Evolutionary conservation across 176 grass and related monocot genomes (phyloP).

Genomic region (Chloris gayana): DNA sequence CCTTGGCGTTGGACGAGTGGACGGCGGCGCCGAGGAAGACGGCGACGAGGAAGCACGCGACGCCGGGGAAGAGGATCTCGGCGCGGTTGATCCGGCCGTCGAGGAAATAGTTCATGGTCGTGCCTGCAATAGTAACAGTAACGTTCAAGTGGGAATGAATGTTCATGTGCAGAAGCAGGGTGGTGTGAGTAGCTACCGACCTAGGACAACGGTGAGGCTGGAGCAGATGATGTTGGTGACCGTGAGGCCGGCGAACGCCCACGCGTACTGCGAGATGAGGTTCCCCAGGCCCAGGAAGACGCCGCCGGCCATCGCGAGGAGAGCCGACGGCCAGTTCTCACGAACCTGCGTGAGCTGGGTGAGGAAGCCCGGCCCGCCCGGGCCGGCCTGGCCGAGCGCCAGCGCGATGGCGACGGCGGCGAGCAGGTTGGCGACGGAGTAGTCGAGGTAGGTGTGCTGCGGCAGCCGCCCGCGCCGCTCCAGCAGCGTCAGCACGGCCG

Average conservation of each 20-base stretch:
- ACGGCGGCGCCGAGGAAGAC: background rate
- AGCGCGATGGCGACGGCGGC: background rate
- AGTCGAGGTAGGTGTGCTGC: background rate
- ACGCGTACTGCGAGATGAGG: background rate
- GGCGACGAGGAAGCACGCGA: background rate
- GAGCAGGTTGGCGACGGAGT: background rate
- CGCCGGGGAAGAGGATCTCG: background rate
- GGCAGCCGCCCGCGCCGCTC: background rate
- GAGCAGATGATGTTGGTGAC: conserved; percentile 4
- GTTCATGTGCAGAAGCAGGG: background rate
- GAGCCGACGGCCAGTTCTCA: background rate
- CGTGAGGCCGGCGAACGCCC: background rate
- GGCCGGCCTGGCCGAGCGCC: background rate
- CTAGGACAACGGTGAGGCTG: background rate
- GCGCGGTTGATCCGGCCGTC: background rate
- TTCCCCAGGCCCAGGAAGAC: background rate
- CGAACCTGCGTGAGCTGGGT: background rate
- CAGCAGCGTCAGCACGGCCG: background rate
- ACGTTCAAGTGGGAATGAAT: no score
- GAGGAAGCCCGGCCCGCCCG: background rate
- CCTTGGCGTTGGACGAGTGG: background rate
- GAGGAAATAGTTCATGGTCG: background rate
- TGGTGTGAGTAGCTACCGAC: no score
- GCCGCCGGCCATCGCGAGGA: background rate
- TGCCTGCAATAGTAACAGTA: no score